phyloP scores from a whole-genome alignment of 2,329 filamentous ascomycete genomes.

The Fusarium albosuccineum region DNA sequence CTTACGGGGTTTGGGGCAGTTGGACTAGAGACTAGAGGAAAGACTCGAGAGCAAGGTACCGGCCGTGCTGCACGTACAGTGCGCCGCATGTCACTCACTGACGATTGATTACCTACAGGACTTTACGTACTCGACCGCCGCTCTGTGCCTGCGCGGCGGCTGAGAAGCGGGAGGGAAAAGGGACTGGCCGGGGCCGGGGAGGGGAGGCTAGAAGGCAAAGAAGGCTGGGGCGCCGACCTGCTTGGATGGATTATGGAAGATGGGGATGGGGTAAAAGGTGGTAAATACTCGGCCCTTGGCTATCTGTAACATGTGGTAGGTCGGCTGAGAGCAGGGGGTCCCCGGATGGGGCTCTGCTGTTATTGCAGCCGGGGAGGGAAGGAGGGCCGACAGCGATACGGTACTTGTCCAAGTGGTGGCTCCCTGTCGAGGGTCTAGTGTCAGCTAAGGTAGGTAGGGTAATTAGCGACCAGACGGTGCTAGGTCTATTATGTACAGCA shows the following conservation, averaged over 20 bases:
- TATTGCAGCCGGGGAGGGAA: slow-evolving; percentile 33
- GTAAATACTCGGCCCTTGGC: slow-evolving; percentile 40
- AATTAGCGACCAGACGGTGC: slow-evolving; percentile 24
- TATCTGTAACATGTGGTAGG: slow-evolving; percentile 44
- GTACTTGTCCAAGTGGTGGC: slow-evolving; percentile 14
- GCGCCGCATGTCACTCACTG: not conserved
- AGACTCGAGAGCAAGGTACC: slow-evolving; percentile 1
- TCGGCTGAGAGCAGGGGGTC: slow-evolving; percentile 35
- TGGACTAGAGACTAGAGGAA: slow-evolving; percentile 21
- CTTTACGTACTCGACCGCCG: slow-evolving; percentile 27
- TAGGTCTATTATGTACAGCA: slow-evolving; percentile 9
- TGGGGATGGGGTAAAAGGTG: slow-evolving; percentile 41
- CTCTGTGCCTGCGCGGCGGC: slow-evolving; percentile 24
- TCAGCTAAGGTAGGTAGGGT: not conserved
- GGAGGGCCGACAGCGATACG: slow-evolving; percentile 29
- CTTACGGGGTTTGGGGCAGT: slow-evolving; percentile 36
- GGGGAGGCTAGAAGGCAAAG: slow-evolving; percentile 34
- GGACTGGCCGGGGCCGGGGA: slow-evolving; percentile 41
- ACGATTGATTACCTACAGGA: slow-evolving; percentile 14
- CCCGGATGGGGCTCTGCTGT: slow-evolving; percentile 45
- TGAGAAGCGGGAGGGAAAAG: slow-evolving; percentile 30
- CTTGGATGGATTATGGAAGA: slow-evolving; percentile 30
- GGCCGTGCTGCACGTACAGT: slow-evolving; percentile 5
- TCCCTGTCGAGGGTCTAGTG: slow-evolving; percentile 17
- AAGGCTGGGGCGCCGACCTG: slow-evolving; percentile 11